Base-by-base conservation (phyloP, 768 basidiomycete genomes). In the Gymnopilus junonius region DNA sequence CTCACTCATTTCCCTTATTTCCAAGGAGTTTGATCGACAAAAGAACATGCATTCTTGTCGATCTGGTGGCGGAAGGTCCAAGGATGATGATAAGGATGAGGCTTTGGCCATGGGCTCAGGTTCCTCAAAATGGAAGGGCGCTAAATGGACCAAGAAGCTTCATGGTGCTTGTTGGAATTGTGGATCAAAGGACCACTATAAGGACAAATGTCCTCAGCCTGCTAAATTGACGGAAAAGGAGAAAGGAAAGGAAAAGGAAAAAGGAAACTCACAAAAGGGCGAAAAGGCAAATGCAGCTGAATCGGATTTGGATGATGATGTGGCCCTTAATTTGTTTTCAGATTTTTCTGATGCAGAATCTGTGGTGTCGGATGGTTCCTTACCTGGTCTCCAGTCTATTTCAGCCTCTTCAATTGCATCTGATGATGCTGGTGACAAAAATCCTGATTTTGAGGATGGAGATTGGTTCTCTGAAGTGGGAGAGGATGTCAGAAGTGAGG, bases 361-460 rank as follows among this genome's bases (percentile, higher is more conserved):
- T n/a, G 59, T 62, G 11, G 21, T 20, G 23, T 60, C 48, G 21
- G 42, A 48, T 53, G 75, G 73, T 12, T 63, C 72, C 32, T 66
- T 80, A 14, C 73, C 67, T 12, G 78, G 79, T n/a, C n/a, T n/a
- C n/a, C n/a, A n/a, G n/a, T n/a, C n/a, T 0, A 34, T 73, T 3
- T 46, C 59, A 31, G 8, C 8, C 10, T 15, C 25, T 14, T 21
- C 20, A 7, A 50, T 14, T 50, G n/a, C 21, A 23, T 17, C 14
- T 42, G 50, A 54, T 34, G 37, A 20, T 15, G 21, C 48, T 14
- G 50, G 48, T 8, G 10, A 39, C 37, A 35, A 43, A 45, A 37
- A 45, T 7, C 14, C 46, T n/a, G 21, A 12, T 15, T 17, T 31
- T 11, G 55, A 50, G 20, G 25, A 29, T 27, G 37, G 39, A 8